phyloP scores from a whole-genome alignment of 2,329 filamentous ascomycete species.

The Fusarium siculi region DNA sequence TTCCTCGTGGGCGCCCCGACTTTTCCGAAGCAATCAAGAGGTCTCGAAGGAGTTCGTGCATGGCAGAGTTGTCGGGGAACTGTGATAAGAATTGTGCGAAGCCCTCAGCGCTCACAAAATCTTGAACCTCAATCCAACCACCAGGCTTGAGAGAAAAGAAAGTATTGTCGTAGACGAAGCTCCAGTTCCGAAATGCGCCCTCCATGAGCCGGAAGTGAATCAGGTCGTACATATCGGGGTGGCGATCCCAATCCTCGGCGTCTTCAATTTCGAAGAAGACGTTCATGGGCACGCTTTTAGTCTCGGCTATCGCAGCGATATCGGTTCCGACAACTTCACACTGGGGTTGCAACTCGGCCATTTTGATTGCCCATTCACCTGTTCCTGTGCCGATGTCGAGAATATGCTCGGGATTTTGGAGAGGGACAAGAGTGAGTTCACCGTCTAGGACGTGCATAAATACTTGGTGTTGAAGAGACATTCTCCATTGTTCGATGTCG shows the following conservation, averaged over 20 bases:
- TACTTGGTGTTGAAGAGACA: constrained; percentile 71
- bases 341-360: constrained; percentile 63
- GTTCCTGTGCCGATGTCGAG: constrained; percentile 70
- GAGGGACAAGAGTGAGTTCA: constrained; percentile 56
- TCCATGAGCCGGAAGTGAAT: constrained; percentile 67
- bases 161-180: constrained; percentile 63
- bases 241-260: constrained; percentile 68
- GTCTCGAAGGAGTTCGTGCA: constrained; percentile 55
- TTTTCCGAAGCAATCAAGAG: constrained; percentile 55
- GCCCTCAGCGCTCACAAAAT: constrained; percentile 61
- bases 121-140: constrained; percentile 66
- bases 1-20: constrained; percentile 58
- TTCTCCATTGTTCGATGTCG: constrained; percentile 70
- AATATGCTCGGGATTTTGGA: constrained; percentile 54
- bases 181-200: constrained; percentile 67
- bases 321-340: constrained; percentile 69
- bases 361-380: constrained; percentile 62
- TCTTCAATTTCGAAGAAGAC: constrained; percentile 70
- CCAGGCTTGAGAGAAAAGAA: constrained; percentile 65
- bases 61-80: constrained; percentile 58
- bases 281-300: constrained; percentile 66
- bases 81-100: constrained; percentile 45
- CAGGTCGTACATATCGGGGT: constrained; percentile 63
- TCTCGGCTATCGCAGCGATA: constrained; percentile 66
- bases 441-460: constrained; percentile 64